These are phyloP conservation scores for Colletotrichum sp. DNA, from an alignment of 2,329 filamentous ascomycete genomes.

Conservation along the genomic window DNA sequence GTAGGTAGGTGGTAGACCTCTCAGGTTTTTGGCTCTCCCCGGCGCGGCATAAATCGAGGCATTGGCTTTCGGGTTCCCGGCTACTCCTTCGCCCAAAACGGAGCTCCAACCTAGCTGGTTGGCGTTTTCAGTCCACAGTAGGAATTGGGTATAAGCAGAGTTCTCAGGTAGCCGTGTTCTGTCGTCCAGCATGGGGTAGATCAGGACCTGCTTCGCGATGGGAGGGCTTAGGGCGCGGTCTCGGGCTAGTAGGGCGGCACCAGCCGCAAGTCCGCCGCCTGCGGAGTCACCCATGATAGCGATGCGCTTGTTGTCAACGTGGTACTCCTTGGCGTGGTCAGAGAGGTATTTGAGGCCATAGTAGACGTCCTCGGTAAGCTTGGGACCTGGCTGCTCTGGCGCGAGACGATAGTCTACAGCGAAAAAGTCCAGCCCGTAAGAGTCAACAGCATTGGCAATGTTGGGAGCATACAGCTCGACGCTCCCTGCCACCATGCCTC, in stretches of 20 bases:
- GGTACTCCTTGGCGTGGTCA: slow-evolving; percentile 24
- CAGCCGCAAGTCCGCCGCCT: slow-evolving; percentile 25
- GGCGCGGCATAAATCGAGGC: slow-evolving; percentile 24
- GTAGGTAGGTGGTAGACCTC: slow-evolving; percentile 37
- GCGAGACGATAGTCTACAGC: slow-evolving; percentile 46
- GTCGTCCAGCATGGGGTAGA: slow-evolving; percentile 40
- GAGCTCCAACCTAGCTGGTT: neutral
- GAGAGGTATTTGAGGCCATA: slow-evolving; percentile 28
- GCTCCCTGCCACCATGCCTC: slow-evolving; percentile 39
- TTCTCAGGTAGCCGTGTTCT: slow-evolving; percentile 13
- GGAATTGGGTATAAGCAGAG: neutral
- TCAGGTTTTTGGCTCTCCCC: slow-evolving; percentile 23
- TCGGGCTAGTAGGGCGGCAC: slow-evolving; percentile 42
- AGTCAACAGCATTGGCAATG: slow-evolving; percentile 28
- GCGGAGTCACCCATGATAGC: slow-evolving; percentile 26
- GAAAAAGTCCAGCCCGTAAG: slow-evolving; percentile 36
- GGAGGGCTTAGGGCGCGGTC: slow-evolving; percentile 28
- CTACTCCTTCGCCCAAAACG: neutral
- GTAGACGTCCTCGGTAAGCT: slow-evolving; percentile 39
- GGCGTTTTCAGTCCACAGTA: neutral
- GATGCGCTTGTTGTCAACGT: slow-evolving; percentile 24
- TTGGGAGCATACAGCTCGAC: slow-evolving; percentile 27
- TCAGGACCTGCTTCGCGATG: slow-evolving; percentile 34
- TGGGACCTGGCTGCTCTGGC: slow-evolving; percentile 42
- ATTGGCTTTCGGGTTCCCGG: neutral